These are phyloP conservation scores for Rhodotorula toruloides DNA, from an alignment of 768 basidiomycete genomes.

Conservation along the genomic window DNA sequence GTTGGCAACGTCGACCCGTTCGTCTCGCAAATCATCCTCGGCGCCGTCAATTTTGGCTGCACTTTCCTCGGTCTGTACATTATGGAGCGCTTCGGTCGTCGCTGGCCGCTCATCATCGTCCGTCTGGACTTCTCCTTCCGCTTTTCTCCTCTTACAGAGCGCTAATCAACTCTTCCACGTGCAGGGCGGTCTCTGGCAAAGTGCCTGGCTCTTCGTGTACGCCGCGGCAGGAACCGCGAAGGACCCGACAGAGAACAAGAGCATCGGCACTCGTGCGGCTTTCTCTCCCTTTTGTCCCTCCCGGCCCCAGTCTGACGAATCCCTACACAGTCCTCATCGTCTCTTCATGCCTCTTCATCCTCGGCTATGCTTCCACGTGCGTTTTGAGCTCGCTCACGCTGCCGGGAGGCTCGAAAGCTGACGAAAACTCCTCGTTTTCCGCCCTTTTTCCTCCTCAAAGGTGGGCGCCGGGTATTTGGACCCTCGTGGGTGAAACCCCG, in stretches of 20 bases:
- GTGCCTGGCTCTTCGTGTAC: constrained; percentile 66
- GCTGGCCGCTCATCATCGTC: constrained; percentile 57
- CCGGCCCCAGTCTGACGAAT: not conserved
- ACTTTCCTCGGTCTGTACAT: constrained; percentile 57
- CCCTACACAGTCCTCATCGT: constrained; percentile 57
- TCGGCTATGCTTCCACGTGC: constrained; percentile 63
- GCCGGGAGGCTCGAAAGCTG: not conserved
- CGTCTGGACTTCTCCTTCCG: constrained; percentile 41
- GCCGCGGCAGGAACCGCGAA: constrained; percentile 65
- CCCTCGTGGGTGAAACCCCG: constrained; percentile 66
- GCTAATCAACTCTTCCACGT: not conserved
- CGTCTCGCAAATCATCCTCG: constrained; percentile 69
- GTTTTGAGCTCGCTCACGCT: not conserved
- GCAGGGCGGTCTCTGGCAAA: constrained; percentile 59
- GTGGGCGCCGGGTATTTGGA: constrained; percentile 71
- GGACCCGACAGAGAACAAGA: constrained; percentile 52
- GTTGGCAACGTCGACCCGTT: constrained; percentile 66
- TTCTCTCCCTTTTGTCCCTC: not conserved
- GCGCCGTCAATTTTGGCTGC: constrained; percentile 60
- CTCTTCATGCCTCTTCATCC: constrained; percentile 64
- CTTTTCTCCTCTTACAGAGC: not conserved
- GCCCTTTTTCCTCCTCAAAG: not conserved
- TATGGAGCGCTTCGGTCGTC: constrained; percentile 63
- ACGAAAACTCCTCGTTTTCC: not conserved
- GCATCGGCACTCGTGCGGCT: constrained; percentile 53